Conservation (phyloP, 768 basidiomycete species). For the Cystofilobasidium capitatum region DNA sequence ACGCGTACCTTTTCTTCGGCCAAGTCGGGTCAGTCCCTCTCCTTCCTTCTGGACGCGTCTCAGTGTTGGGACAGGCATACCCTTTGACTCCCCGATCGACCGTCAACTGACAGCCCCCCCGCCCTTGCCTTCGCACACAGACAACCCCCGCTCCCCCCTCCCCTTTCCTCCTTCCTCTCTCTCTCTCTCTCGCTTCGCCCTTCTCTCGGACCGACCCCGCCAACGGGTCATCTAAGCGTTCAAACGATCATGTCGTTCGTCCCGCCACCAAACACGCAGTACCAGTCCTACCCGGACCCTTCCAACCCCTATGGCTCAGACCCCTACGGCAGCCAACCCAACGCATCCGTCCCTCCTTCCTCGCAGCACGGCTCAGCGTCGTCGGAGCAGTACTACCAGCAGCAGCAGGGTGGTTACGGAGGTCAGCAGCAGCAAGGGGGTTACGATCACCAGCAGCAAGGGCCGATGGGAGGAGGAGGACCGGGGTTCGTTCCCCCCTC, state of each 20-base stretch:
- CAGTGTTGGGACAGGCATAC: no score
- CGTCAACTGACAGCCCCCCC: no score
- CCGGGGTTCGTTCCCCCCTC: conserved; percentile 17
- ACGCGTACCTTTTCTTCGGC: no score
- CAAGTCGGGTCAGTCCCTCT: no score
- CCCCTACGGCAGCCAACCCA: background rate
- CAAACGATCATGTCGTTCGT: conserved; percentile 15
- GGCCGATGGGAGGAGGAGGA: no score
- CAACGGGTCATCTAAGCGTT: background rate
- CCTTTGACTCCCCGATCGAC: no score
- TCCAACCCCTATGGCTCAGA: conserved; percentile 19
- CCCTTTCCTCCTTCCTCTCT: background rate
- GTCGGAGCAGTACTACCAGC: conserved; percentile 15
- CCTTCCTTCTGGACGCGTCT: no score
- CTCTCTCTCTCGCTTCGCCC: background rate
- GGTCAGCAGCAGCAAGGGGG: conserved; percentile 3
- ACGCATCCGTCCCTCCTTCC: background rate
- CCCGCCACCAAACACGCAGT: conserved; percentile 11
- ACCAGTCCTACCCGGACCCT: conserved; percentile 22
- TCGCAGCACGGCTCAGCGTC: conserved; percentile 15
- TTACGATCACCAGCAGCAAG: background rate
- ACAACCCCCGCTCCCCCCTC: background rate
- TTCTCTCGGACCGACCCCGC: background rate
- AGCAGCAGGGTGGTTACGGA: background rate
- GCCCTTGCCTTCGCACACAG: background rate